Evolutionary conservation across 2,329 filamentous ascomycete species (phyloP).

Genomic region (Aspergillus sp.): DNA sequence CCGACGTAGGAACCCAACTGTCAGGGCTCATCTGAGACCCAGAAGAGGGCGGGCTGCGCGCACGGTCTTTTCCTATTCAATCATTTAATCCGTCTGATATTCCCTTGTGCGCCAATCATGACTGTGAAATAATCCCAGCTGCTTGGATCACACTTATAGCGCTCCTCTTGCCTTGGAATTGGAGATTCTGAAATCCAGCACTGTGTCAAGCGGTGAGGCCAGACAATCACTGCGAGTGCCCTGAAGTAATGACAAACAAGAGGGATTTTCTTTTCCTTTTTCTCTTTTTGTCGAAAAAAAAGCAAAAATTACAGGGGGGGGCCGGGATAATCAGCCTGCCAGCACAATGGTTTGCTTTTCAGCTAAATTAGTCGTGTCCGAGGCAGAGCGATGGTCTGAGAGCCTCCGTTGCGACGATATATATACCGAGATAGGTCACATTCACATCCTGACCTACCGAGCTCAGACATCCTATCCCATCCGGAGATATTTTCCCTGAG

Average conservation of each 20-base stretch:
- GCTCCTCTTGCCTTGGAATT: conserved; percentile 5
- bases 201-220: conserved; percentile 7
- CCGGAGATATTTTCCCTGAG: not conserved
- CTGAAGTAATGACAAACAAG: conserved; percentile 3
- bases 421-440: conserved; percentile 5
- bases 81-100: not conserved
- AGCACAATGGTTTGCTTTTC: not conserved
- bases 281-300: not conserved
- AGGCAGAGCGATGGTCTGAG: not conserved
- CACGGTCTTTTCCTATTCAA: not conserved
- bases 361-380: not conserved
- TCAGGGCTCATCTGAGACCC: not conserved
- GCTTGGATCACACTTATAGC: conserved; percentile 3
- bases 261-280: not conserved
- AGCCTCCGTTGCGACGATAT: not conserved
- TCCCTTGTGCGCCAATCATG: not conserved
- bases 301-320: not conserved
- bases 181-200: not conserved
- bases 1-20: conserved; percentile 4
- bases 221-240: not conserved
- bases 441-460: not conserved
- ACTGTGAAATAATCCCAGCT: not conserved
- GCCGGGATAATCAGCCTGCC: not conserved
- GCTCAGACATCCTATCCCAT: not conserved
- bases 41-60: not conserved